Base-by-base conservation (phyloP, 108 stramenopile species). In the Hondaea fermentalgiana region DNA sequence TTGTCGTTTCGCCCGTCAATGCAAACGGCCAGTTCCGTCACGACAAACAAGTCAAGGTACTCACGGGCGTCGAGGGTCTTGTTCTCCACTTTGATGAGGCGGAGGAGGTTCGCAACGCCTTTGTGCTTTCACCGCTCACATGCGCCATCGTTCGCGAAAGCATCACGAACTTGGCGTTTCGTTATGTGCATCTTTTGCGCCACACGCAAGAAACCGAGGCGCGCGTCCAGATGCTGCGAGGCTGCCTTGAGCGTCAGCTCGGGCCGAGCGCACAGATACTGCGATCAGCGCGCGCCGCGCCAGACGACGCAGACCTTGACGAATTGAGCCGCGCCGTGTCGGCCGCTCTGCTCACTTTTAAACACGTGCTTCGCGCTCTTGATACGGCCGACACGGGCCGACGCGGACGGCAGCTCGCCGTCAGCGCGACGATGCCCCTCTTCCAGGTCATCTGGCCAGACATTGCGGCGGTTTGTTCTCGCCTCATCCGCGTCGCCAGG, bases 381-480 rank as follows among this genome's bases (percentile, higher is more conserved):
- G 64, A 69, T 17, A 16, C 64, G 25, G 35, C 35, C 17, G 64
- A 69, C 35, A 69, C 64, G 42, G 64, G 64, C 4, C 25, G 42
- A 23, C 64, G 64, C 25, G 64, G 64, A 8, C 64, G 64, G 25
- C 14, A 69, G 64, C 64, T 69, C 4, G 64, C 42, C 25, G 42
- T 69, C 42, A 69, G 64, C 25, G 64, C 64, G 42, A 17, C 42
- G 17, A 69, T 69, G 35, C 64, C 64, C 25, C 25, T 69, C 42
- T 69, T 69, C 64, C 64, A 69, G 64, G 42, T 69, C 8, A 23
- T 69, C 42, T 69, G 64, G 64, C 64, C 64, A 16, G 64, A 69
- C 42, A 69, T 69, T 69, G 64, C 64, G 64, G 64, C 64, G 64
- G 64, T 69, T 69, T 69, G 64, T 69, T 69, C 64, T 69, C 64